A percentile compares a stretch with the other conserved stretches of the same genome.
Conservation (phyloP, 257 asterid species). For the Apocynum venetum region DNA sequence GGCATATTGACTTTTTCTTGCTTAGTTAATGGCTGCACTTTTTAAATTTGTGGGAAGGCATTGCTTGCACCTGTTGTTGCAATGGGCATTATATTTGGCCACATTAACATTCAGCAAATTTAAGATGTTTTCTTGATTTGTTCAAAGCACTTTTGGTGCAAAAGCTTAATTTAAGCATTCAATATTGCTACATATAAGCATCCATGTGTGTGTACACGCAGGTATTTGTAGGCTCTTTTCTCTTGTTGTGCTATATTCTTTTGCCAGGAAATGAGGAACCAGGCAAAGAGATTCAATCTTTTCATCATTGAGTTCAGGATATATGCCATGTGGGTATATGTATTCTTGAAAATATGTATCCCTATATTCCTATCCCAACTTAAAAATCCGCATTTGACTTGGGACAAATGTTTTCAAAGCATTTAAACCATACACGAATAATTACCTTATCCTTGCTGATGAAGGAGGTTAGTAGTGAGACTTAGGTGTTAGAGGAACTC, state of each 20-base stretch:
- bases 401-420: not conserved
- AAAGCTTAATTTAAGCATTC: not conserved
- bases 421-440: not conserved
- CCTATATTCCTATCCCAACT: not conserved
- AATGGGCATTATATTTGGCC: constrained; percentile 11
- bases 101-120: constrained; percentile 5
- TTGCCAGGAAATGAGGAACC: not conserved
- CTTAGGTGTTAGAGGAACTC: not conserved
- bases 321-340: not conserved
- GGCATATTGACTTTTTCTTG: constrained; percentile 10
- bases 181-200: not conserved
- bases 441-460: not conserved
- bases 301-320: not conserved
- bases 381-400: not conserved
- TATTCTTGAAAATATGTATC: not conserved
- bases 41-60: constrained; percentile 10
- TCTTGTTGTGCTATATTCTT: not conserved
- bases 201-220: not conserved
- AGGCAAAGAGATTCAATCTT: not conserved
- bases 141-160: not conserved
- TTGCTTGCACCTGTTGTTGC: constrained; percentile 10
- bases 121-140: not conserved
- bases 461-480: not conserved
- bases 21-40: constrained; percentile 10
- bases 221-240: not conserved